phyloP scores from a whole-genome alignment of 2,329 filamentous ascomycete species.

The Colletotrichum siamense region DNA sequence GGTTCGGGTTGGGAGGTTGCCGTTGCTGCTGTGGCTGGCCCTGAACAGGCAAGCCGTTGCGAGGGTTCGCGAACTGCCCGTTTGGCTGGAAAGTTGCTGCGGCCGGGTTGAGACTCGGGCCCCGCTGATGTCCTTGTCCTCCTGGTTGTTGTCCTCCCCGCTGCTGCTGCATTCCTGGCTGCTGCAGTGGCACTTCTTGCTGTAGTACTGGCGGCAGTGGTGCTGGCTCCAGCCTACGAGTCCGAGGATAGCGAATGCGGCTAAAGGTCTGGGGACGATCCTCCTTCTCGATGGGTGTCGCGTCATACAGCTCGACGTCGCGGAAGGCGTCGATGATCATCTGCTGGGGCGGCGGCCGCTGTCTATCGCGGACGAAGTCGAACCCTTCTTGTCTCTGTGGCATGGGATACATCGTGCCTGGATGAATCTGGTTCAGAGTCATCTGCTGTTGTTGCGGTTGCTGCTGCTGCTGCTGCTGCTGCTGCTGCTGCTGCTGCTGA shows the following conservation, averaged over 20 bases:
- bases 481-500: background rate
- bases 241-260: background rate
- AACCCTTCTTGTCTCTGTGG: background rate
- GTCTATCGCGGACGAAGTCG: background rate
- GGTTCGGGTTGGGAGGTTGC: background rate
- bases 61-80: background rate
- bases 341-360: background rate
- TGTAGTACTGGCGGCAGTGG: background rate
- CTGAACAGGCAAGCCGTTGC: background rate
- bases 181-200: background rate
- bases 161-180: background rate
- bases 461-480: background rate
- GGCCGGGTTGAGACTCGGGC: background rate
- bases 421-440: background rate
- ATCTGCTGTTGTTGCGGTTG: background rate
- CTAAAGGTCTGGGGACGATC: background rate
- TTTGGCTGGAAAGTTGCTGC: background rate
- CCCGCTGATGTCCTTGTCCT: background rate
- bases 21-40: background rate
- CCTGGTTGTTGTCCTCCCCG: background rate
- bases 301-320: background rate
- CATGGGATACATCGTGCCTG: background rate
- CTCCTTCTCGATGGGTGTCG: background rate
- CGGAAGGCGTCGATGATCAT: background rate
- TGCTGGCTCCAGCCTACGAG: background rate